These are phyloP conservation scores for Leishmania major DNA, from an alignment of 208 protist genomes.

Conservation along the genomic window DNA sequence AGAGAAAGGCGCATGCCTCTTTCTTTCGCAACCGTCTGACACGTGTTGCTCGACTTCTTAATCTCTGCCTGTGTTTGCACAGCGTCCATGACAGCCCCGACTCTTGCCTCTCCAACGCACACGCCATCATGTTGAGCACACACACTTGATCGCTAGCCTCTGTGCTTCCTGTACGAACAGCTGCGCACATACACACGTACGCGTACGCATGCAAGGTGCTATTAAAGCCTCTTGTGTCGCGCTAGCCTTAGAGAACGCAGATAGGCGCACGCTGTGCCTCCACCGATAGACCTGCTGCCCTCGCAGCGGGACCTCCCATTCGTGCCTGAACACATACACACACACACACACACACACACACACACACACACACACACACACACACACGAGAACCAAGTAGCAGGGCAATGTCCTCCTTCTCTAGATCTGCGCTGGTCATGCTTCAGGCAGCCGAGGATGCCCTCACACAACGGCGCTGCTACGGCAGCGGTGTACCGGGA, in stretches of 20 bases:
- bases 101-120: background rate
- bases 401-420: constrained; percentile 63
- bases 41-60: background rate
- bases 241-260: background rate
- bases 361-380: constrained; percentile 5
- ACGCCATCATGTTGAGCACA: background rate
- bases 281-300: background rate
- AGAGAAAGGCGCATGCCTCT: background rate
- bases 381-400: background rate
- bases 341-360: background rate
- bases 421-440: constrained; percentile 56
- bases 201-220: too few relatives aligned
- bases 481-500: background rate
- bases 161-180: background rate
- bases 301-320: background rate
- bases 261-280: background rate
- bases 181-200: background rate
- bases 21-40: background rate
- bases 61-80: constrained; percentile 1
- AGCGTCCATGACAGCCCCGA: background rate
- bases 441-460: constrained; percentile 69
- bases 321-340: constrained; percentile 3
- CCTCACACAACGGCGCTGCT: constrained; percentile 34
- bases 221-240: background rate
- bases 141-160: background rate